Percentiles rank a stretch among this genome's conserved stretches.
Evolutionary conservation across 1,284 basidiomycete species (phyloP).

Genomic region (Heimioporus punctisporus): DNA sequence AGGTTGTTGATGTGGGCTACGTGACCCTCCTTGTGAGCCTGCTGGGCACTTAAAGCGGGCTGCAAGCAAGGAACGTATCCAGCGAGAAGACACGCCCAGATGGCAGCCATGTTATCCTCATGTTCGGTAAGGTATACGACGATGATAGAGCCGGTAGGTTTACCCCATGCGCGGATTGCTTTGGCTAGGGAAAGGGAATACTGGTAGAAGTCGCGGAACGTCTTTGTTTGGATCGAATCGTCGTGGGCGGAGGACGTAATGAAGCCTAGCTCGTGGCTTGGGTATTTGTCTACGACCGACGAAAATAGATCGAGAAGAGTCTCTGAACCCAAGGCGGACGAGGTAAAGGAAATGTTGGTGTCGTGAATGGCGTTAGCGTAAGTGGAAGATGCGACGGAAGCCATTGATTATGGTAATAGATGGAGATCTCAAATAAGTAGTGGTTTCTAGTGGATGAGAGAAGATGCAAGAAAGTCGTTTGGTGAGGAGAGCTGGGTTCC

Average conservation of each 20-base stretch:
- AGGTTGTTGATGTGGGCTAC: slow-evolving; percentile 21
- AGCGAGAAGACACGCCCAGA: slow-evolving; percentile 28
- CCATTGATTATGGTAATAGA: no score
- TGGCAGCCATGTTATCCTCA: slow-evolving; percentile 29
- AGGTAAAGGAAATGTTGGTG: slow-evolving; percentile 16
- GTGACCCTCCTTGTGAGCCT: slow-evolving; percentile 27
- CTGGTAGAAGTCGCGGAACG: slow-evolving; percentile 23
- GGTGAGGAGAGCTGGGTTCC: no score
- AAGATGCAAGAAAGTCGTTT: no score
- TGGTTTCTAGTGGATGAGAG: no score
- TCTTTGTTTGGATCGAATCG: slow-evolving; percentile 22
- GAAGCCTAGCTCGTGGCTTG: slow-evolving; percentile 23
- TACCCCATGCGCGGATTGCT: slow-evolving; percentile 16
- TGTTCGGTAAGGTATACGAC: slow-evolving; percentile 29
- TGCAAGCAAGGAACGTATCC: slow-evolving; percentile 31
- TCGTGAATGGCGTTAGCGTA: no score
- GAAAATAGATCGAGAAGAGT: slow-evolving; percentile 10
- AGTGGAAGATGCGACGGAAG: no score
- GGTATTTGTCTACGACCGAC: neutral
- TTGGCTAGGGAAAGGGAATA: slow-evolving; percentile 21
- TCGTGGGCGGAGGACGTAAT: slow-evolving; percentile 30
- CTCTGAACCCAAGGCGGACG: slow-evolving; percentile 6
- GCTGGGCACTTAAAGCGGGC: slow-evolving; percentile 25
- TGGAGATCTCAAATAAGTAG: no score
- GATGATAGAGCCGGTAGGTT: slow-evolving; percentile 25